phyloP scores from a whole-genome alignment of 768 basidiomycete species.

The Mycena floridula region DNA sequence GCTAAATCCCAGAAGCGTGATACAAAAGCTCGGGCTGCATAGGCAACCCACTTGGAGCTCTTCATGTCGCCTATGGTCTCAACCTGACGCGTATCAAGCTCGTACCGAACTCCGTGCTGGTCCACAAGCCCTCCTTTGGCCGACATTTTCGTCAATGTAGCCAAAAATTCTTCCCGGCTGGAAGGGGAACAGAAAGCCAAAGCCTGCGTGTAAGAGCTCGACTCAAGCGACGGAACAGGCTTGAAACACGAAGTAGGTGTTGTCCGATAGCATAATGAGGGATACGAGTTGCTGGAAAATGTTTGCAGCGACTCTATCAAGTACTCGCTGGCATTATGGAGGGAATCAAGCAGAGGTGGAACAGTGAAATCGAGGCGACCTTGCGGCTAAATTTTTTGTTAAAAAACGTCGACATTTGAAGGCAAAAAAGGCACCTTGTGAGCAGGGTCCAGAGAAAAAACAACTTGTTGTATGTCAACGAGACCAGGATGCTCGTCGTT shows the following conservation, averaged over 20 bases:
- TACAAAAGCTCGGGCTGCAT: conserved; percentile 71
- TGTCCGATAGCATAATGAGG: no score
- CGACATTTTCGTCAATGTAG: conserved; percentile 32
- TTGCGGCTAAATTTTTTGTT: conserved; percentile 11
- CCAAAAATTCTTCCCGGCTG: conserved; percentile 12
- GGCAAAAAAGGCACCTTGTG: neutral
- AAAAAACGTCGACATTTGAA: neutral
- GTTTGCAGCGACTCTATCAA: neutral
- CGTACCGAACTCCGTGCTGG: conserved; percentile 32
- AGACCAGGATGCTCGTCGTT: conserved; percentile 19
- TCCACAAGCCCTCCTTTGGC: conserved; percentile 29
- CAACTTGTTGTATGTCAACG: conserved; percentile 72
- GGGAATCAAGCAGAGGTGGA: no score
- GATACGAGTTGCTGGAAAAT: no score
- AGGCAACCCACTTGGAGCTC: conserved; percentile 84
- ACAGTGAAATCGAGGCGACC: conserved; percentile 22
- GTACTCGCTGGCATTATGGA: no score
- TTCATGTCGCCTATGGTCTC: conserved; percentile 67
- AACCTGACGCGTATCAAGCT: conserved; percentile 21
- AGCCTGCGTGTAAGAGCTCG: no score
- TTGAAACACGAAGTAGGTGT: no score
- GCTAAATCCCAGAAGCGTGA: conserved; percentile 83
- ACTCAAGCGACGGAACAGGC: no score
- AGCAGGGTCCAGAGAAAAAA: conserved; percentile 45
- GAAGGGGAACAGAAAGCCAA: no score